Evolutionary conservation across 768 basidiomycete genomes (phyloP).

Genomic region (Tylopilus rubrobrunneus): DNA sequence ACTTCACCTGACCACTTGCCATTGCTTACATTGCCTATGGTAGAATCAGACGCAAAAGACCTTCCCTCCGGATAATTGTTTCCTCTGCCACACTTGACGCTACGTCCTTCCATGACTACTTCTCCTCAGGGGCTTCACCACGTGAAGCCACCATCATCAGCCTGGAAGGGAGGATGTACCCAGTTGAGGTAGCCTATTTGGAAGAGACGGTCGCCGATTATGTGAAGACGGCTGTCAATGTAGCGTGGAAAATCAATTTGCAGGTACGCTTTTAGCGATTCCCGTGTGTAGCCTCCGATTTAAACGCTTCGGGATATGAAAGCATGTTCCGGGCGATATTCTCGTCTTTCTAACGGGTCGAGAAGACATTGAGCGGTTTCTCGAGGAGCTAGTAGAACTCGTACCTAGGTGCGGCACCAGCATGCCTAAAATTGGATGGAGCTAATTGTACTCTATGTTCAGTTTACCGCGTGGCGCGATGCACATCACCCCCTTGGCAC

Average conservation of each 20-base stretch:
- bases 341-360: slow-evolving; percentile 92
- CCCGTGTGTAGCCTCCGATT: not conserved
- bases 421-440: not conserved
- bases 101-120: slow-evolving; percentile 83
- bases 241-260: slow-evolving; percentile 75
- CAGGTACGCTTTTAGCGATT: slow-evolving; percentile 47
- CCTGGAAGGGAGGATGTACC: slow-evolving; percentile 91
- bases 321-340: slow-evolving; percentile 87
- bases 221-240: slow-evolving; percentile 74
- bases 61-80: slow-evolving; percentile 84
- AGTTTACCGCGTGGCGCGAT: slow-evolving; percentile 54
- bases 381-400: slow-evolving; percentile 77
- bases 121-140: slow-evolving; percentile 57
- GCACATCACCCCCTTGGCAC: slow-evolving; percentile 62
- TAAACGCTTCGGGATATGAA: not conserved
- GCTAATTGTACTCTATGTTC: not conserved
- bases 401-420: slow-evolving; percentile 53
- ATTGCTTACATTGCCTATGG: not conserved
- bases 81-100: slow-evolving; percentile 98
- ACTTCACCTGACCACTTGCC: not conserved
- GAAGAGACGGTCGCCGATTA: slow-evolving; percentile 78
- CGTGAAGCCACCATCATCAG: slow-evolving; percentile 82
- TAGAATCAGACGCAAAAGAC: slow-evolving; percentile 90
- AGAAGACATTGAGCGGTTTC: slow-evolving; percentile 90
- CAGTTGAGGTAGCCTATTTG: slow-evolving; percentile 90